Evolutionary conservation across 257 asterid species (phyloP).

Genomic region (Cruciata laevipes): DNA sequence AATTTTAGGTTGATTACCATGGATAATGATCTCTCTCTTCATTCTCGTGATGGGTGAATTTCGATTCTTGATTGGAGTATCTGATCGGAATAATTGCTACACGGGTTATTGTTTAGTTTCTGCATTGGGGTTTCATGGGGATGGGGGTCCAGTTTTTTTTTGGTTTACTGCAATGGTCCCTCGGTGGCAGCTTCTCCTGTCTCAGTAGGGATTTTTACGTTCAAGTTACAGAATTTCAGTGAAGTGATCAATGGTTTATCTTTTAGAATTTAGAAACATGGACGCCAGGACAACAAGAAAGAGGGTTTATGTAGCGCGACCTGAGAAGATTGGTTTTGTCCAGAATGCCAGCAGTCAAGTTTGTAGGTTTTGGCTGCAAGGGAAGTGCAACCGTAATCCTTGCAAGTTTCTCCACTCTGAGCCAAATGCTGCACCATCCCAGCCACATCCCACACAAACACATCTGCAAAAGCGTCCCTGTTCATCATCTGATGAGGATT

Average conservation of each 20-base stretch:
- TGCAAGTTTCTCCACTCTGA: background rate
- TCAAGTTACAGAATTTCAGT: background rate
- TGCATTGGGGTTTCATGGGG: background rate
- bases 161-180: background rate
- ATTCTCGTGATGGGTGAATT: background rate
- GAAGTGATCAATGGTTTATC: background rate
- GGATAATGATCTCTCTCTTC: background rate
- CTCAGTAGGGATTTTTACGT: background rate
- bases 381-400: background rate
- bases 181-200: background rate
- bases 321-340: background rate
- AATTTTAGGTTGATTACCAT: background rate
- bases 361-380: background rate
- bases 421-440: slow-evolving; percentile 14
- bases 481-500: background rate
- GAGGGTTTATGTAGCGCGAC: background rate
- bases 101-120: background rate
- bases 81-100: background rate
- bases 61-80: background rate
- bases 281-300: background rate
- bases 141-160: background rate
- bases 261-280: background rate
- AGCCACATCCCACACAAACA: slow-evolving; percentile 1
- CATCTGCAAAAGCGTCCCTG: slow-evolving; percentile 8
- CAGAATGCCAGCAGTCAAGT: background rate